Conservation (phyloP, 257 asterid genomes). For the Solanum chiquidenum region DNA sequence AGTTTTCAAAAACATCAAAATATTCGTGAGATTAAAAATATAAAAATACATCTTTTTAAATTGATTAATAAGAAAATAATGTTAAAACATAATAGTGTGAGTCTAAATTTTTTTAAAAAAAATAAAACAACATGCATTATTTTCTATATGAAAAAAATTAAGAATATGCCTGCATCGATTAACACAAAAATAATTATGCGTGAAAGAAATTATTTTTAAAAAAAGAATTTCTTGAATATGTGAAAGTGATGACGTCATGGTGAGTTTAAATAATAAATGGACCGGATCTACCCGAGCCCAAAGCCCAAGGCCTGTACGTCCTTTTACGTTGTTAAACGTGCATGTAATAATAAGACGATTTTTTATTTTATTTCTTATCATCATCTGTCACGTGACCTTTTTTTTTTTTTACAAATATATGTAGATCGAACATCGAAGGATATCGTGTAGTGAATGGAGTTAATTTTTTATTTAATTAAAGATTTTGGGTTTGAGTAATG, state of each 20-base stretch:
- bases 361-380: neutral
- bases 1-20: too few relatives aligned
- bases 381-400: slow-evolving; percentile 63
- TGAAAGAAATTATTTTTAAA: neutral
- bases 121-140: neutral
- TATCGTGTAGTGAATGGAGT: rapidly evolving
- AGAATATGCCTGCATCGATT: neutral
- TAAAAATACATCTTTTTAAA: too few relatives aligned
- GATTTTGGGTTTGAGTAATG: too few relatives aligned
- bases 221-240: slow-evolving; percentile 7
- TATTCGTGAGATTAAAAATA: too few relatives aligned
- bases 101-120: too few relatives aligned
- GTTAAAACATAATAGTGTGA: too few relatives aligned
- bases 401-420: neutral
- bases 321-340: slow-evolving; percentile 20
- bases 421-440: too few relatives aligned
- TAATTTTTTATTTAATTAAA: rapidly evolving
- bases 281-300: slow-evolving; percentile 9
- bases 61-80: too few relatives aligned
- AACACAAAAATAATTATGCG: neutral
- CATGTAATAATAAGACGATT: slow-evolving; percentile 4
- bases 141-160: neutral
- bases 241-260: slow-evolving; percentile 21
- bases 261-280: slow-evolving; percentile 16
- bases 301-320: slow-evolving; percentile 6